phyloP scores from a whole-genome alignment of 192 early-diverging fungal species.

The Coemansia sp. region DNA sequence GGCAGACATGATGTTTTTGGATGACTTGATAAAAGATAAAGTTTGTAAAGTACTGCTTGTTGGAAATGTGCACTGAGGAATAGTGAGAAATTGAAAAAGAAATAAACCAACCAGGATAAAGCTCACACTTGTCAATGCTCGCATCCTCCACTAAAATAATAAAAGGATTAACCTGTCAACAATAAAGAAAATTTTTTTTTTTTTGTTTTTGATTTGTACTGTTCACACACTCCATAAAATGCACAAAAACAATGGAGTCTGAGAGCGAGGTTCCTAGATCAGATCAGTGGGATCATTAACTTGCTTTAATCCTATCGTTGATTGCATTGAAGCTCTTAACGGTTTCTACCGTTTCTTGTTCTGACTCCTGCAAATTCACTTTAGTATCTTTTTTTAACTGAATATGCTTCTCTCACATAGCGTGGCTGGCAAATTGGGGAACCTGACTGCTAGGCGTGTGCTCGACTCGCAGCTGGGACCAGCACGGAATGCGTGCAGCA shows the following conservation, averaged over 20 bases:
- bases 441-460: background rate
- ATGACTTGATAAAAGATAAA: slow-evolving; percentile 4
- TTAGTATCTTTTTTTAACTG: background rate
- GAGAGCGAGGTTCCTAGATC: background rate
- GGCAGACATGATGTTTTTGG: slow-evolving; percentile 32
- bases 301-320: background rate
- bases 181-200: slow-evolving; percentile 10
- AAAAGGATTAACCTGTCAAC: background rate
- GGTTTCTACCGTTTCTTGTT: background rate
- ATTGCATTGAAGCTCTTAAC: background rate
- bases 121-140: slow-evolving; percentile 16
- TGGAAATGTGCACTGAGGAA: slow-evolving; percentile 1
- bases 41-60: background rate
- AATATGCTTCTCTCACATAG: slow-evolving; percentile 10
- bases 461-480: background rate
- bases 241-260: no score
- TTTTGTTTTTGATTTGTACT: slow-evolving; percentile 4
- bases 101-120: slow-evolving; percentile 23
- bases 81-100: slow-evolving; percentile 13
- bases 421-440: background rate
- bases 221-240: background rate
- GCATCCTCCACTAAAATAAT: slow-evolving; percentile 14
- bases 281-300: background rate
- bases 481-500: background rate
- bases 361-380: background rate